Evolutionary conservation across 306 rosid species (phyloP), one percentile per base, ranked within the genome.

Genomic region (Trifolium subterraneum): DNA sequence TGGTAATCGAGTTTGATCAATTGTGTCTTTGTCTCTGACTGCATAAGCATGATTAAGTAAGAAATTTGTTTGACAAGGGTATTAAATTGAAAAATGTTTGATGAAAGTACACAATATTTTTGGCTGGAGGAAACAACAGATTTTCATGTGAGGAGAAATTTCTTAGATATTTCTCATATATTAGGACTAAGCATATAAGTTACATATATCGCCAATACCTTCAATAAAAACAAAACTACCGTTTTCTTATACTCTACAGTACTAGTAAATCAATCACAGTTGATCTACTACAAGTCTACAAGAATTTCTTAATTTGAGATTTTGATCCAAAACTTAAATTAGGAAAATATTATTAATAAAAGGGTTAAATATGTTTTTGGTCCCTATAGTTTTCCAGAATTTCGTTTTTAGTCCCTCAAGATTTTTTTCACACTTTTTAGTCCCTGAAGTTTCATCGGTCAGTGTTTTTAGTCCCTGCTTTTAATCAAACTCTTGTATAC

Each of bases 61-160:
- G n/a, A 44, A 44, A 44, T 44, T 44, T 44, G 15, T 41, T 67
- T 51, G 36, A 59, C 56, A 45, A 59, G 69, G 36, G 6, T 68
- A 70, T 36, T 56, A 68, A 59, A 45, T 33, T 56, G 20, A 56
- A 63, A 20, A 60, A 35, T n/a, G 39, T 13, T 69, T 5, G 19
- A 47, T 47, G 19, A 5, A 47, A 45, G 19, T n/a, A 15, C 54
- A 47, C 7, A 47, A 14, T 16, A 16, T 50, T 50, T 50, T 16
- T 60, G 20, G 20, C 65, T 29, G 20, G 39, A 16, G 31, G 20
- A 29, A 14, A 14, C 25, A 33, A 33, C 16, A n/a, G 45, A 1
- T 62, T 62, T 42, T 15, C 25, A n/a, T 33, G n/a, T 33, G 67
- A 61, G 8, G 13, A 16, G 67, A 25, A 36, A 27, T 19, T 52